Percentiles rank a stretch among this genome's conserved stretches.
phyloP scores from a whole-genome alignment of 2,329 filamentous ascomycete species.

The Alternaria gaisen region DNA sequence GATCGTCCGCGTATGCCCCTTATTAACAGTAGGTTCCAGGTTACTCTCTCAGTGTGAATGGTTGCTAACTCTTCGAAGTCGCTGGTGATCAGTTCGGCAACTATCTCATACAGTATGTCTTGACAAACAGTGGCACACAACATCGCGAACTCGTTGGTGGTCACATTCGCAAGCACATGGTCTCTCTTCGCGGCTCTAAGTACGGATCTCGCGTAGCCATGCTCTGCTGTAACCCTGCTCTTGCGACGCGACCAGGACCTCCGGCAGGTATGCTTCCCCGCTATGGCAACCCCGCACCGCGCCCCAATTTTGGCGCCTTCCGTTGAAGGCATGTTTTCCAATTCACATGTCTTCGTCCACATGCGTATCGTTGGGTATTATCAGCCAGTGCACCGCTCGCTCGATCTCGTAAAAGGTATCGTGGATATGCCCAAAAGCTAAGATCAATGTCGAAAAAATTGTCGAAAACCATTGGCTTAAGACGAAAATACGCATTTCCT shows the following conservation, averaged over 20 bases:
- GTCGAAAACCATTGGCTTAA: slow-evolving; percentile 43
- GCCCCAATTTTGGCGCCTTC: slow-evolving; percentile 42
- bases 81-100: slow-evolving; percentile 99
- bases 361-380: slow-evolving; percentile 42
- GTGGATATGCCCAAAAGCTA: slow-evolving; percentile 44
- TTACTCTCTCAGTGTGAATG: background rate
- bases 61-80: slow-evolving; percentile 58
- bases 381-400: slow-evolving; percentile 37
- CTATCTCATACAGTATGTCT: slow-evolving; percentile 96
- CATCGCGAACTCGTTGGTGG: slow-evolving; percentile 92
- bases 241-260: slow-evolving; percentile 87
- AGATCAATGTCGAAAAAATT: slow-evolving; percentile 44
- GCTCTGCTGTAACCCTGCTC: slow-evolving; percentile 95
- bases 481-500: slow-evolving; percentile 37
- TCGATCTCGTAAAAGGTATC: slow-evolving; percentile 45
- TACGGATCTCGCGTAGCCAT: slow-evolving; percentile 98
- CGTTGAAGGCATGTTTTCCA: slow-evolving; percentile 29
- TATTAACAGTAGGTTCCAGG: slow-evolving; percentile 76
- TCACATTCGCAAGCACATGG: slow-evolving; percentile 98
- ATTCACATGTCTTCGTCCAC: slow-evolving; percentile 27
- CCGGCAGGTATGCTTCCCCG: slow-evolving; percentile 67
- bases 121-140: slow-evolving; percentile 85
- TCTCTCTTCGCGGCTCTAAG: slow-evolving; percentile 96
- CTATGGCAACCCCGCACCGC: slow-evolving; percentile 41
- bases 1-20: slow-evolving; percentile 95